A percentile compares a stretch with the other conserved stretches of the same genome.
phyloP scores from a whole-genome alignment of 257 asterid genomes.

The Osmanthus fragrans region DNA sequence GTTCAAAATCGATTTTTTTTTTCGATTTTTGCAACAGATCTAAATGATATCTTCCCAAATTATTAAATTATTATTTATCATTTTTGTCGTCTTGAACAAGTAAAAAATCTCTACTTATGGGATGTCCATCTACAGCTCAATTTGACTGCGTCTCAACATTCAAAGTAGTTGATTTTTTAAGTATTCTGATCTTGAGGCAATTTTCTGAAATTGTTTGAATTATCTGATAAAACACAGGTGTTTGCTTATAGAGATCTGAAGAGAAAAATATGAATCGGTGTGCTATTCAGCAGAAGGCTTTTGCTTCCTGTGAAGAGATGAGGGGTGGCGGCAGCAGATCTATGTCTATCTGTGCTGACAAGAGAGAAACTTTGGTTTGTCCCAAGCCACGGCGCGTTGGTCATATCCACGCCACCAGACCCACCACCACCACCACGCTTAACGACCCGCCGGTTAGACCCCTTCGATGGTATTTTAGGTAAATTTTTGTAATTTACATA shows the following conservation, averaged over 20 bases:
- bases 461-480: conserved; percentile 81
- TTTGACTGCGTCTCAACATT: background rate
- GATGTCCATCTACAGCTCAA: background rate
- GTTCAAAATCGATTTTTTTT: background rate
- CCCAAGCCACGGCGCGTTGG: conserved; percentile 60
- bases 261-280: conserved; percentile 33
- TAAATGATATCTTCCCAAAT: background rate
- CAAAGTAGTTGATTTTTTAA: background rate
- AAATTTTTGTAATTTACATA: background rate
- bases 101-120: background rate
- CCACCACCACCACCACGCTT: background rate
- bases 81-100: conserved; percentile 7
- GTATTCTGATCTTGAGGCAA: background rate
- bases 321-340: conserved; percentile 18
- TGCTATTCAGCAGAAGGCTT: conserved; percentile 33
- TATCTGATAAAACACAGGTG: background rate
- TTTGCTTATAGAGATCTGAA: background rate
- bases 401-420: conserved; percentile 31
- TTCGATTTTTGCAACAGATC: background rate
- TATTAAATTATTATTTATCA: background rate
- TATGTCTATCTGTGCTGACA: conserved; percentile 27
- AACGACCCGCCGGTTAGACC: conserved; percentile 54
- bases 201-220: background rate
- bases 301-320: conserved; percentile 38
- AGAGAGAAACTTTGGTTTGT: conserved; percentile 38